These are phyloP conservation scores for Hypoxylon sp. DNA, from an alignment of 2,329 filamentous ascomycete species.

Conservation along the genomic window DNA sequence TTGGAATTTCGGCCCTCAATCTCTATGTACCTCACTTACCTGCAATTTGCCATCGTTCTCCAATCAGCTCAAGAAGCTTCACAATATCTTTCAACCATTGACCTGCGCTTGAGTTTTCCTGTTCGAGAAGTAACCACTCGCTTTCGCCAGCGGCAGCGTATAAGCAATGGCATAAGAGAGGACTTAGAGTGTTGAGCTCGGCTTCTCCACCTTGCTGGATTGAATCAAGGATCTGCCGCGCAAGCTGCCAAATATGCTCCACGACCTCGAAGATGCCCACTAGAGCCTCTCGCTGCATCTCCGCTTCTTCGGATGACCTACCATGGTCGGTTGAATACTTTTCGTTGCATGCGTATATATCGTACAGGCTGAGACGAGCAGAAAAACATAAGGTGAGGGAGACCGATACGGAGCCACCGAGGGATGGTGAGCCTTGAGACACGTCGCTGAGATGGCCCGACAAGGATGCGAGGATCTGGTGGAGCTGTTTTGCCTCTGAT, in stretches of 20 bases:
- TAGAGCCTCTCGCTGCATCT: conserved; percentile 35
- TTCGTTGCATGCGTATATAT: conserved; percentile 41
- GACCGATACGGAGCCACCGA: conserved; percentile 9
- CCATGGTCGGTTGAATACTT: conserved; percentile 35
- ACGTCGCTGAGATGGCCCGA: conserved; percentile 29
- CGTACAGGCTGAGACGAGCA: conserved; percentile 38
- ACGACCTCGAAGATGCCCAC: conserved; percentile 31
- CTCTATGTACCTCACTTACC: conserved; percentile 19
- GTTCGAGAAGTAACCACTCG: conserved; percentile 40
- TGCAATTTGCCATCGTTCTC: conserved; percentile 38
- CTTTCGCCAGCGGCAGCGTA: conserved; percentile 33
- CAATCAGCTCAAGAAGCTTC: conserved; percentile 29
- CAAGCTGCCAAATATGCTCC: conserved; percentile 21
- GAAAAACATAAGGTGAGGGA: conserved; percentile 38
- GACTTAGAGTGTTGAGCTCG: conserved; percentile 12
- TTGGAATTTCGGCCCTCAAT: no score
- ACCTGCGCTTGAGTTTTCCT: conserved; percentile 26
- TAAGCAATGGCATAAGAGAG: conserved; percentile 39
- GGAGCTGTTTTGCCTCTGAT: conserved; percentile 41
- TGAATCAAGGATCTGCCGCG: conserved; percentile 23
- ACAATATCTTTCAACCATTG: conserved; percentile 36
- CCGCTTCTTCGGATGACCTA: conserved; percentile 39
- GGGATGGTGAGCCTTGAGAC: neutral
- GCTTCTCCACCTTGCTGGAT: neutral
- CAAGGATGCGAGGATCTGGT: conserved; percentile 32